A percentile compares a stretch with the other conserved stretches of the same genome.
Conservation (phyloP, 176 grass and related monocot genomes). For the Tillandsia fasciculata region DNA sequence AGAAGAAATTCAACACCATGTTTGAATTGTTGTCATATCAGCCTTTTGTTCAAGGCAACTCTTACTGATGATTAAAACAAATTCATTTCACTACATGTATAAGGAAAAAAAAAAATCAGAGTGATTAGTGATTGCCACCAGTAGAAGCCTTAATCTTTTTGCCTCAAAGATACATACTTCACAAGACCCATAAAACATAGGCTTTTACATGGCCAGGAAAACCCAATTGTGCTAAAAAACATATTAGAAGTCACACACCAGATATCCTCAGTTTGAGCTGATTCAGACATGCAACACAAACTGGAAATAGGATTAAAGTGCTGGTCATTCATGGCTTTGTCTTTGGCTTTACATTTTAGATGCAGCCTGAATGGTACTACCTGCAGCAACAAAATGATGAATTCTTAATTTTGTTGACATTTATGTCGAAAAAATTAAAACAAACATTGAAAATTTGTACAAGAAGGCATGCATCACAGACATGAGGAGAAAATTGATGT, state of each 20-base stretch:
- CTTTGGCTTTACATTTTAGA: slow-evolving; percentile 55
- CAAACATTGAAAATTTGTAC: not conserved
- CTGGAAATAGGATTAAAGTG: slow-evolving; percentile 10
- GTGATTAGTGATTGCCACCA: not conserved
- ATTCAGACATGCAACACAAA: slow-evolving; percentile 24
- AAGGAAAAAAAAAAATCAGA: not conserved
- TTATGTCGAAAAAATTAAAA: not conserved
- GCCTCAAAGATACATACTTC: not conserved
- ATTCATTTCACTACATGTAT: not conserved
- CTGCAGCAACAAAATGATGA: slow-evolving; percentile 22
- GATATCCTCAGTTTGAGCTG: slow-evolving; percentile 47
- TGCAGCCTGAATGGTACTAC: slow-evolving; percentile 48
- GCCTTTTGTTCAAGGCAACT: not conserved
- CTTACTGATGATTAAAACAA: not conserved
- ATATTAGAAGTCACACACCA: slow-evolving; percentile 43
- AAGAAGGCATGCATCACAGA: not conserved
- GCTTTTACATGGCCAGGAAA: not conserved
- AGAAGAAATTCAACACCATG: not conserved
- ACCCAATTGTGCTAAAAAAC: not conserved
- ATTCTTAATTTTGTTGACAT: not conserved
- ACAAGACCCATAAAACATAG: not conserved
- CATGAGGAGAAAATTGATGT: not conserved
- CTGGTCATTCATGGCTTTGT: slow-evolving; percentile 20
- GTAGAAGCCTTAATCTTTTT: not conserved
- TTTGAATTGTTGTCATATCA: not conserved